Evolutionary conservation across 1,139 yeast genomes (phyloP).

Genomic region (Diutina siamensis): DNA sequence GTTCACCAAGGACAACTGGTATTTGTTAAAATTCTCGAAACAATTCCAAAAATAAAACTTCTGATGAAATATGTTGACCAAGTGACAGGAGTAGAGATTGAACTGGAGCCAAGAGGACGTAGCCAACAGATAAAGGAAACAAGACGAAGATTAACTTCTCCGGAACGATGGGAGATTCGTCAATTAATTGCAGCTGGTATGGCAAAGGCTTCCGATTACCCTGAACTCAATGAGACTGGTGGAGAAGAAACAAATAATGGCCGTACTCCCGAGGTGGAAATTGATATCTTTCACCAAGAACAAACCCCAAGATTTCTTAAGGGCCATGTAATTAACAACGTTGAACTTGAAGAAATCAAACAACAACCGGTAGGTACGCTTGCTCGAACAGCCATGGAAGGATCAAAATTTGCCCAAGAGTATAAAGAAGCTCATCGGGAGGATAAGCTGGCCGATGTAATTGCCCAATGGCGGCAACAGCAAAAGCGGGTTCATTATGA

Average conservation of each 20-base stretch:
- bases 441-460: constrained; percentile 14
- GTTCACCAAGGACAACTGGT: constrained; percentile 50
- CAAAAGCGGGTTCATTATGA: constrained; percentile 32
- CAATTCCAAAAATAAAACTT: constrained; percentile 45
- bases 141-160: constrained; percentile 47
- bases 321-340: constrained; percentile 24
- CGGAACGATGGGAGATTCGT: constrained; percentile 84
- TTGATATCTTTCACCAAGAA: constrained; percentile 64
- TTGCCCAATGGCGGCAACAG: constrained; percentile 40
- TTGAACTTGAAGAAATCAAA: constrained; percentile 41
- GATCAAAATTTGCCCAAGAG: constrained; percentile 59
- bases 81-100: constrained; percentile 37
- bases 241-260: neutral
- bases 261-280: constrained; percentile 6
- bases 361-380: constrained; percentile 74
- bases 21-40: constrained; percentile 44
- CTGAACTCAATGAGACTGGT: constrained; percentile 35
- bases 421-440: constrained; percentile 33
- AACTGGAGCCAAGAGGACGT: constrained; percentile 12
- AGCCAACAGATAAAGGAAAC: neutral
- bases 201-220: constrained; percentile 56
- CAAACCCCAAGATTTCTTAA: constrained; percentile 63
- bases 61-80: constrained; percentile 75
- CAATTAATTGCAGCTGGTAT: constrained; percentile 79
- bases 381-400: constrained; percentile 63